Evolutionary conservation across 1,284 basidiomycete species (phyloP), one percentile per base, ranked within the genome.

Genomic region (Leccinum variabile): DNA sequence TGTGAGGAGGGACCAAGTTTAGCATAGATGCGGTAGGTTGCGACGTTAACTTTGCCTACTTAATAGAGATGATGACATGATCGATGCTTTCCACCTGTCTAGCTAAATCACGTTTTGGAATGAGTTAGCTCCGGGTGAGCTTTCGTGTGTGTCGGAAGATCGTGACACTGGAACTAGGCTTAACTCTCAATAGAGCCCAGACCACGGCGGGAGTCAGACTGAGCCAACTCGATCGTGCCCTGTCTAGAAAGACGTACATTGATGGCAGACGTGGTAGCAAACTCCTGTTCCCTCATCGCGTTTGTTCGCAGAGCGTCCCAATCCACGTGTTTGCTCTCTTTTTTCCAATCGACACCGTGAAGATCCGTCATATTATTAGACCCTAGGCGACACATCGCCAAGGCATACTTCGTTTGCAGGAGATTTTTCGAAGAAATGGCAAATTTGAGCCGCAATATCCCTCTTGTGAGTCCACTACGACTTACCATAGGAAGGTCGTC

Each of bases 221-320:
- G n/a, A 77, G 79, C 37, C 94, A 98, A 69, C 82, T 99, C 5
- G 89, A 91, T 68, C 83, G 84, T 32, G 82, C 88, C 3, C 81
- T 88, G 28, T 82, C 86, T 41, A 83, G 86, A 53, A 85, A 88
- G 62, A 81, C 80, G 41, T 98, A 98, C 72, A 85, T 98, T 30
- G 83, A 90, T 63, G 83, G 86, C 56, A 94, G 92, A 2, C 81
- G 80, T 65, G 82, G 81, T n/a, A 81, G 89, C 50, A 92, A 92
- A 68, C 92, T 93, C 75, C 82, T 97, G 62, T 92, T 97, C 78
- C 82, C 99, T 18, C 98, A 95, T 75, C 97, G 99, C 65, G 89
- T 88, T 54, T 90, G 81, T 63, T 84, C 94, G 14, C 82, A 85
- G 41, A 88, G 83, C 59, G 86, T 89, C 5, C 82, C 85, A 3